These are phyloP conservation scores for Fusarium oxysporum DNA, from an alignment of 2,329 filamentous ascomycete genomes.

Conservation along the genomic window DNA sequence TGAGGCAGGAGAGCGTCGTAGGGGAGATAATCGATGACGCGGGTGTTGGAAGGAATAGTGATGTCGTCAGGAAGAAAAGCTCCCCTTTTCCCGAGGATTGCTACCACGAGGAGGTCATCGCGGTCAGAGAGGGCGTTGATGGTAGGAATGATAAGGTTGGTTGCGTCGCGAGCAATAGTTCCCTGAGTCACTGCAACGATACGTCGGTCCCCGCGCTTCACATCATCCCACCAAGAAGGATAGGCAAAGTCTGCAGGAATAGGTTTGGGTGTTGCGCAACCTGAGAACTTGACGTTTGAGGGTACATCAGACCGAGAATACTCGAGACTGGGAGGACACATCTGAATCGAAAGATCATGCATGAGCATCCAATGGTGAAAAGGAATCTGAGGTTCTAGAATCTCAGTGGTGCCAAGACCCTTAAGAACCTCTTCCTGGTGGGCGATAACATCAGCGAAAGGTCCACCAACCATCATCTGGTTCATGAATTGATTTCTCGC, in stretches of 20 bases:
- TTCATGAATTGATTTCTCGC: conserved; percentile 48
- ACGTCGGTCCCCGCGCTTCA: conserved; percentile 49
- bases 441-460: conserved; percentile 38
- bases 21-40: conserved; percentile 60
- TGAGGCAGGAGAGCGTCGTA: conserved; percentile 60
- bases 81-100: conserved; percentile 45
- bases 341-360: conserved; percentile 51
- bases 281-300: conserved; percentile 56
- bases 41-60: conserved; percentile 54
- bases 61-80: conserved; percentile 42
- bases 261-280: conserved; percentile 53
- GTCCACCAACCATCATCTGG: conserved; percentile 39
- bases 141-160: conserved; percentile 59
- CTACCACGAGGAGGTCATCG: conserved; percentile 53
- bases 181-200: conserved; percentile 62
- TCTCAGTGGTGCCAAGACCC: conserved; percentile 45
- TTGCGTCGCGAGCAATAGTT: conserved; percentile 55
- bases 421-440: conserved; percentile 44
- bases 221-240: conserved; percentile 62
- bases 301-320: conserved; percentile 53
- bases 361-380: conserved; percentile 47
- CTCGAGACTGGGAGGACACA: conserved; percentile 55
- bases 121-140: conserved; percentile 55
- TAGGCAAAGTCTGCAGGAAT: conserved; percentile 45
- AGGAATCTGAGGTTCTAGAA: conserved; percentile 23